Conservation (phyloP, 768 basidiomycete genomes). For the Hygrocybe coccinea region DNA sequence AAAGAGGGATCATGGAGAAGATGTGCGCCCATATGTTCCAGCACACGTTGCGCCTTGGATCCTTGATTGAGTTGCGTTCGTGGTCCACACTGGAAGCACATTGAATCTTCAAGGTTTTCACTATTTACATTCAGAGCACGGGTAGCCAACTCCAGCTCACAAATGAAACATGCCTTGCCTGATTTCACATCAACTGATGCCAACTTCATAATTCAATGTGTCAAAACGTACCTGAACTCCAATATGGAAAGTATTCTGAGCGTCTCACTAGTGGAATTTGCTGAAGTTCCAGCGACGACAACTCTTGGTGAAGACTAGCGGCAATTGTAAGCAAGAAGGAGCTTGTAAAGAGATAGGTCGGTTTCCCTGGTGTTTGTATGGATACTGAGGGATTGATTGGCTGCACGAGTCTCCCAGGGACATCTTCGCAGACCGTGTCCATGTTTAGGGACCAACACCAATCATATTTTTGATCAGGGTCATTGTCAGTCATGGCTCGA, state of each 20-base stretch:
- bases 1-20: slow-evolving; percentile 21
- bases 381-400: slow-evolving; percentile 22
- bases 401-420: slow-evolving; percentile 21
- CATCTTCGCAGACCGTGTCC: neutral
- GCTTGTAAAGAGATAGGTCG: slow-evolving; percentile 25
- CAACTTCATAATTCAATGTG: neutral
- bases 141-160: slow-evolving; percentile 4
- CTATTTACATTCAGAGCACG: neutral
- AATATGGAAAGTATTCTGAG: slow-evolving; percentile 17
- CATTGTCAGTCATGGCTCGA: neutral
- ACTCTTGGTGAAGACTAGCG: slow-evolving; percentile 15
- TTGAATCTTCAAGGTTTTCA: slow-evolving; percentile 2
- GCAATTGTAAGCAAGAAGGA: slow-evolving; percentile 17
- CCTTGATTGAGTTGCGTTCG: slow-evolving; percentile 11
- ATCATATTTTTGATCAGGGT: slow-evolving; percentile 19
- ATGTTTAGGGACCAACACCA: slow-evolving; percentile 20
- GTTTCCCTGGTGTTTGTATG: slow-evolving; percentile 1
- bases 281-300: slow-evolving; percentile 15
- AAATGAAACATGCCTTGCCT: slow-evolving; percentile 23
- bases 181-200: neutral
- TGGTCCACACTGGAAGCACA: slow-evolving; percentile 1
- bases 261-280: slow-evolving; percentile 15
- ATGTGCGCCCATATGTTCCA: slow-evolving; percentile 27
- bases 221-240: slow-evolving; percentile 16
- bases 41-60: slow-evolving; percentile 15